Base-by-base conservation (phyloP, 2,329 filamentous ascomycete genomes). In the Curvularia verruculosa region DNA sequence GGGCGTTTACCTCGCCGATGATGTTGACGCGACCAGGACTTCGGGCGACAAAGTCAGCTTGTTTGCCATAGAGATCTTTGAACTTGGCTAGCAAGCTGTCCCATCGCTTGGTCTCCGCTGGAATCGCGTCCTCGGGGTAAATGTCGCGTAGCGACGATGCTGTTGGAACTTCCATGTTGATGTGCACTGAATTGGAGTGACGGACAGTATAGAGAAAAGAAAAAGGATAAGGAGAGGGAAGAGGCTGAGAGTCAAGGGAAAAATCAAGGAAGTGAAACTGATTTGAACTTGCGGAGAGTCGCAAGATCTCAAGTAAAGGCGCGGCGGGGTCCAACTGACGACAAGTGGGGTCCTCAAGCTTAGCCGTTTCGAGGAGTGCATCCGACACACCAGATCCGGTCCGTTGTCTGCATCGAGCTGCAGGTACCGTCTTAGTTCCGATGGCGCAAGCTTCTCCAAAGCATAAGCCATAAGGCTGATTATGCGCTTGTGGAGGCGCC, bases 21-120 rank as follows among this genome's bases (percentile, higher is more conserved):
- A 99, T 95, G 81, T 98, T 98, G 65, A 99, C 95, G 65, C 95
- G 87, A 58, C 95, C 95, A 1, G 95, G 95, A 53, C 93, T 96
- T 61, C 95, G 88, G 9, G 94, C 86, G 19, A 98, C 87, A 70
- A 96, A 97, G 57, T 90, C 84, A 37, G 93, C 87, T 15, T 83
- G 80, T 49, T 86, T 83, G 66, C 87, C 88, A 78, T 94, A 96
- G 40, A 79, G 80, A 56, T 84, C 78, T 65, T 87, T 81, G 78
- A 98, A 98, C 65, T 84, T 83, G 49, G 84, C 79, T 40, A 94
- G 80, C 41, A 98, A 83, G 41, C 79, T 82, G 68, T 89, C 85
- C 90, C 94, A 98, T 78, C 95, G 84, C 65, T 84, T 80, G 43
- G 82, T 84, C 76, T 96, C 90, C 24, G 83, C 79, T 7, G 83